Base-by-base conservation (phyloP, 2,329 filamentous ascomycete species). In the Paraconiothyrium sp. region DNA sequence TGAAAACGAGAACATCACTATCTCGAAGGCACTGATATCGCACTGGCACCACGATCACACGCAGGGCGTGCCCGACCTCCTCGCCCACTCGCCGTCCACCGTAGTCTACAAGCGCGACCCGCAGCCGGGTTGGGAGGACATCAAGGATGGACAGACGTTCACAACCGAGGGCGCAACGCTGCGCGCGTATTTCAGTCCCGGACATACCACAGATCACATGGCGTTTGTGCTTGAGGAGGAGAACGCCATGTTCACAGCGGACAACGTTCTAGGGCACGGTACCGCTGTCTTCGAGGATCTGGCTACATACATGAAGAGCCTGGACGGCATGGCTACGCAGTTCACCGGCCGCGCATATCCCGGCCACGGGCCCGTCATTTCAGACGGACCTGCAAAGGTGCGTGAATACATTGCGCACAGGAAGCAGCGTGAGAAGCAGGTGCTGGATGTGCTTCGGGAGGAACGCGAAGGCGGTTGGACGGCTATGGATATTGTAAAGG, bases 1-100 rank as follows among this genome's bases (percentile, higher is more conserved):
- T 2, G 77, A 83, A 7, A 80, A 87, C 27, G 92, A 97, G 75
- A 85, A 89, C 27, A 90, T 90, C 22, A 86, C 83, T 0, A 82
- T 98, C 27, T 83, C 87, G n/a, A 82, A 84, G 20, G 89, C 89
- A 0, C 83, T 99, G 24, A 83, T 99, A 52, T 96, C 94, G 0
- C 95, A 99, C 78, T 97, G 94, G 93, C 95, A 99, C 75, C 86
- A 82, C 46, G 95, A 99, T 74, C 95, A 99, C 74, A 85, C 89
- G 7, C 87, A 89, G 27, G 95, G 95, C 8, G 86, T 97, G 27
- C 76, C 81, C 2, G 89, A 96, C 70, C 82, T 97, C 0, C 81
- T 89, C 20, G 78, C 80, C 14, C 74, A 90, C 27, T 91, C 84
- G n/a, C 90, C 92, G 0, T 74, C 84, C 20, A 88, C 86, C 7